Evolutionary conservation across 805 yeast genomes (phyloP).

Genomic region (Soucietia sequanensis): DNA sequence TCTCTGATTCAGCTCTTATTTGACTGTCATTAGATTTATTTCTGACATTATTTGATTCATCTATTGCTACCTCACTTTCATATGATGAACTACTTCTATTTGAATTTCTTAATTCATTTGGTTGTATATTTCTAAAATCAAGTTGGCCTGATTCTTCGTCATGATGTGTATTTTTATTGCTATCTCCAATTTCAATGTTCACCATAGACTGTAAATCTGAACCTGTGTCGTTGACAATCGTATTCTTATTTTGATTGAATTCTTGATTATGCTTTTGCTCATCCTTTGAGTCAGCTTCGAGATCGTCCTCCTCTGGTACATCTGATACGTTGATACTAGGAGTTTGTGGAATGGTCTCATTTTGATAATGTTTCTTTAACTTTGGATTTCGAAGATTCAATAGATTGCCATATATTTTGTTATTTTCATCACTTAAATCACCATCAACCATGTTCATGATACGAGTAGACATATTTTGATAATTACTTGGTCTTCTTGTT

Average conservation of each 20-base stretch:
- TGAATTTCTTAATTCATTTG: neutral
- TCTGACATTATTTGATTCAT: neutral
- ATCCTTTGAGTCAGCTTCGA: neutral
- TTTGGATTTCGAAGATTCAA: slow-evolving; percentile 24
- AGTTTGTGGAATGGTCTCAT: slow-evolving; percentile 4
- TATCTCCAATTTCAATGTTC: neutral
- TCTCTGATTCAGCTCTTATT: neutral
- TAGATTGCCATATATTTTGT: slow-evolving; percentile 15
- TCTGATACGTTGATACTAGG: neutral
- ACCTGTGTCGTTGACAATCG: neutral
- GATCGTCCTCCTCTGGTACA: slow-evolving; percentile 2
- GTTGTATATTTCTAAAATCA: too few species aligned
- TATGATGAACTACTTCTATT: slow-evolving; percentile 1
- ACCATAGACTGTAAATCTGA: neutral
- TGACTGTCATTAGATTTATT: slow-evolving; percentile 1
- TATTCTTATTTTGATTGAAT: neutral
- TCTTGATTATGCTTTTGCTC: slow-evolving; percentile 1
- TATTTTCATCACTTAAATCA: slow-evolving; percentile 20
- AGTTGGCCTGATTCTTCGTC: neutral
- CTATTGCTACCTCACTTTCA: slow-evolving; percentile 7
- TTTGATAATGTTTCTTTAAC: slow-evolving; percentile 26
- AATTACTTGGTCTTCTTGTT: slow-evolving; percentile 16
- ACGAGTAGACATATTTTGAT: slow-evolving; percentile 13
- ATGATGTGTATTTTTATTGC: neutral
- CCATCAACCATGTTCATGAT: slow-evolving; percentile 24